These are phyloP conservation scores for Dryas alaskensis DNA, from an alignment of 306 rosid species.

Conservation along the genomic window DNA sequence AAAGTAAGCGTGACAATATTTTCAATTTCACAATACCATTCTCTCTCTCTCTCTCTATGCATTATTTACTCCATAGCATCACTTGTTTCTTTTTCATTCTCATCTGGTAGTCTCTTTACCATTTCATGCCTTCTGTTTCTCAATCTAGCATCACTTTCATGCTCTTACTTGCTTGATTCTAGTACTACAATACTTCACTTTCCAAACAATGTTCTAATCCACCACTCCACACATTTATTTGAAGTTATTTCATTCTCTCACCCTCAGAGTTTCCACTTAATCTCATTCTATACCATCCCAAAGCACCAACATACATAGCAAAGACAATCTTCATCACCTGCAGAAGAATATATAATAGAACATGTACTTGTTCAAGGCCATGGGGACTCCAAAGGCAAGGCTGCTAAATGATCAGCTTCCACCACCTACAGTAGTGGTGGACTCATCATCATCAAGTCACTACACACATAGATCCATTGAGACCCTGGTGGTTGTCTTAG, in stretches of 20 bases:
- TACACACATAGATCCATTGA: slow-evolving; percentile 61
- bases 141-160: background rate
- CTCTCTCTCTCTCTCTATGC: background rate
- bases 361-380: background rate
- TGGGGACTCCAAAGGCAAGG: slow-evolving; percentile 29
- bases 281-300: too few relatives aligned
- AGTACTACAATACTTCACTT: background rate
- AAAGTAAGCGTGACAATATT: slow-evolving; percentile 1
- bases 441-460: slow-evolving; percentile 10
- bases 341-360: too few relatives aligned
- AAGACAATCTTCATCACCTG: too few relatives aligned
- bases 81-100: background rate
- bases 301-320: too few relatives aligned
- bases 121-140: background rate
- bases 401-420: slow-evolving; percentile 37
- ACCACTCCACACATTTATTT: background rate
- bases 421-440: slow-evolving; percentile 20
- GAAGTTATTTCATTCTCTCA: background rate
- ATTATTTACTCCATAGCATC: background rate
- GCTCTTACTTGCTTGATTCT: slow-evolving; percentile 1
- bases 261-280: too few relatives aligned
- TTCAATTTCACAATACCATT: background rate
- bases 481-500: slow-evolving; percentile 73
- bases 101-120: background rate
- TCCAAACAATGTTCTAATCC: background rate